Base-by-base conservation (phyloP, 257 asterid genomes). In the Schizonepeta tenuifolia region DNA sequence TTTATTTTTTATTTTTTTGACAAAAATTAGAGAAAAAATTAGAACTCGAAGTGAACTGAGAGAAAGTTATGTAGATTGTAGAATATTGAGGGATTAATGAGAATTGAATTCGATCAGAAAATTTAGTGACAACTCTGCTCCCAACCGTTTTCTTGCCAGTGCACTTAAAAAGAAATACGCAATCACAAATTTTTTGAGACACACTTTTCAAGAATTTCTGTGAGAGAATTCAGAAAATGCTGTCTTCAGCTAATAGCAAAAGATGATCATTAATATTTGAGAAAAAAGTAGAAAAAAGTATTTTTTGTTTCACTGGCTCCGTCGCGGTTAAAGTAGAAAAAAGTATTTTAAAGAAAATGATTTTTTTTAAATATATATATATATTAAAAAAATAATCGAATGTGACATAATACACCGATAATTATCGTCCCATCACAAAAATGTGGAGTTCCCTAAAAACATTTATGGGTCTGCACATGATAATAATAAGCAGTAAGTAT, bases 131-230 rank as follows among this genome's bases (percentile, higher is more conserved):
- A 5, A 9, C 26, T 43, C 70, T 35, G 60, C 31, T 73, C 77
- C 71, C 71, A 77, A 53, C 63, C 36, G 73, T 77, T 15, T 73
- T 76, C 64, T 65, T 26, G 74, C 9, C 79, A 73, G 79, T 55
- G 64, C 40, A 40, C 53, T 78, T 72, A 73, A 73, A 65, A 78
- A 71, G 70, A 58, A 72, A 57, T 18, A 21, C 26, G 22, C 68
- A 31, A 57, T 44, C 61, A 53, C 46, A 46, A 31, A 15, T n/a
- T 47, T 13, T 40, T 51, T 18, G 9, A 11, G 65, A 64, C 85
- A 77, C 82, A 53, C 66, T 58, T 78, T 63, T 55, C 86, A 31
- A 82, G 76, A 44, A 13, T 8, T 26, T 22, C 41, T 51, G 73
- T 47, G 38, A 22, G 36, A 24, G 20, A 70, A 57, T 21, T 2